Evolutionary conservation across 352 stramenopile species (phyloP).

Genomic region (Discostella stelligera): DNA sequence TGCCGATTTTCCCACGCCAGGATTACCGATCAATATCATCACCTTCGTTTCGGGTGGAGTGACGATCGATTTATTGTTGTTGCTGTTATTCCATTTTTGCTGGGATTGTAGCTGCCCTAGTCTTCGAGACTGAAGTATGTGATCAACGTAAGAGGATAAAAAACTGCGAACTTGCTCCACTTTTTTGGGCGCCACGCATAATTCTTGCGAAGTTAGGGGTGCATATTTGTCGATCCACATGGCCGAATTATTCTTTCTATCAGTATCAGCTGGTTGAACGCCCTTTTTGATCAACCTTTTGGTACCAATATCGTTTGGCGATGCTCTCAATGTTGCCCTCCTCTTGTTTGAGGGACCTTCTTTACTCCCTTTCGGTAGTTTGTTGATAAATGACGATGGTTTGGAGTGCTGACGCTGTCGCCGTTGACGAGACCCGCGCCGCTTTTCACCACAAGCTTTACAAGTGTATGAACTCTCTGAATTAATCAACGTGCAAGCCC

Average conservation of each 20-base stretch:
- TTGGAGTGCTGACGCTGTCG: not conserved
- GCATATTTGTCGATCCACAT: slow-evolving; percentile 70
- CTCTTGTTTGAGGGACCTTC: not conserved
- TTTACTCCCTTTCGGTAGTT: not conserved
- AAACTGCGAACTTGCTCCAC: slow-evolving; percentile 65
- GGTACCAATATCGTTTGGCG: not conserved
- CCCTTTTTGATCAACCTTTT: not conserved
- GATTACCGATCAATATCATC: slow-evolving; percentile 69
- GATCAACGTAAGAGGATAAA: slow-evolving; percentile 28
- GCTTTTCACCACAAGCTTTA: not conserved
- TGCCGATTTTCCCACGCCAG: slow-evolving; percentile 74
- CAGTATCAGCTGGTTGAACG: not conserved
- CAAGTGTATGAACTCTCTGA: not conserved
- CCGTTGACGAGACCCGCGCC: not conserved
- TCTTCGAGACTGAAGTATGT: not conserved
- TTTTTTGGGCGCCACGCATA: slow-evolving; percentile 79
- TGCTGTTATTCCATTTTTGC: not conserved
- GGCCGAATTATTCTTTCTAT: not conserved
- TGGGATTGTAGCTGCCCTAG: not conserved
- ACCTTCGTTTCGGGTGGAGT: slow-evolving; percentile 27
- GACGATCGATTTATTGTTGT: not conserved
- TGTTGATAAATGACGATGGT: not conserved
- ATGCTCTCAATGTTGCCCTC: not conserved
- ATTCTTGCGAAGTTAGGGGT: slow-evolving; percentile 45
- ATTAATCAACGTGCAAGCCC: not conserved